Base-by-base conservation (phyloP, 2,329 filamentous ascomycete species). In the Metarhizium brunneum region DNA sequence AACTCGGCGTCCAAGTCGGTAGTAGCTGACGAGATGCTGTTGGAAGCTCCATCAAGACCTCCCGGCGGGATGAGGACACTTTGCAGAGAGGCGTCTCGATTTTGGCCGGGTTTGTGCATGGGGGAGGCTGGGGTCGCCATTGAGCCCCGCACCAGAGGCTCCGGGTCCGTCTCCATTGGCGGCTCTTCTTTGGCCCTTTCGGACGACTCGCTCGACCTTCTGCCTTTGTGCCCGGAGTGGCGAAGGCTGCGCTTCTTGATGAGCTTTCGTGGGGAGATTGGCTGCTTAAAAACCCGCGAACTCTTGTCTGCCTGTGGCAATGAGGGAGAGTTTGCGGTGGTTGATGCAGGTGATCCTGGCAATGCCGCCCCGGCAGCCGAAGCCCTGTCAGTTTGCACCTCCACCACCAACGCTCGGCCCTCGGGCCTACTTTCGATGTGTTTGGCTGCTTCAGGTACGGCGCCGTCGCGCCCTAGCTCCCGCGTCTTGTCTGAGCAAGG, bases 1-100 rank as follows among this genome's bases (percentile, higher is more conserved):
- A 77, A 80, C 59, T 65, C 64, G 56, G 63, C 68, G 59, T 67
- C 65, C 61, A 59, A 60, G 63, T 65, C 58, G 58, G 62, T 45
- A 52, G 56, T 49, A 52, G 63, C 61, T 56, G 62, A 65, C 49
- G 63, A 60, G 52, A 60, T 58, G 58, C 58, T 62, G 58, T 58
- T 62, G 61, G 58, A 32, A 36, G 16, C 4, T 48, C n/a, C 42
- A 10, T 45, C 11, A 10, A 45, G 18, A 1, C 20, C 47, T 53
- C 35, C 40, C 35, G 54, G 48, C 18, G 49, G 51, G 16, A 36
- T 16, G 8, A 18, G 40, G 10, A 32, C n/a, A 42, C 45, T 20
- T 30, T 14, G 45, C 45, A 29, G 25, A 48, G 53, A 53, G 55
- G 54, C 55, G 53, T 53, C 50, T 58, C 59, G 61, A 56, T 58